Evolutionary conservation across 192 early-diverging fungal genomes (phyloP).

Genomic region (Coemansia sp.): DNA sequence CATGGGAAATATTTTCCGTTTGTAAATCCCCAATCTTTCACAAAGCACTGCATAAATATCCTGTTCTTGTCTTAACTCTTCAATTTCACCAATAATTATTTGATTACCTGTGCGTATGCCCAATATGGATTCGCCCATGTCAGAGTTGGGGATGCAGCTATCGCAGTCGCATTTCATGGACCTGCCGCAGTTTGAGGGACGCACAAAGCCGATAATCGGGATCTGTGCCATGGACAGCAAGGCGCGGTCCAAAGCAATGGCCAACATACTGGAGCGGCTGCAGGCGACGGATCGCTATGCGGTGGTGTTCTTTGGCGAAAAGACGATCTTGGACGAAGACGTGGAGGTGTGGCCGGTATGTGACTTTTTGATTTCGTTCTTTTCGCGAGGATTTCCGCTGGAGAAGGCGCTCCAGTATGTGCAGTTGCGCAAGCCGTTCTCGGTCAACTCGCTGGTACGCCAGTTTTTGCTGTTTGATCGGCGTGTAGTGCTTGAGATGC

Average conservation of each 20-base stretch:
- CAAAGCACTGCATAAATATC: too few species aligned
- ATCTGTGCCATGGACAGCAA: slow-evolving; percentile 92
- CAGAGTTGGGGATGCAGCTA: slow-evolving; percentile 13
- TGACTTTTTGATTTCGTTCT: slow-evolving; percentile 97
- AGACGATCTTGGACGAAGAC: slow-evolving; percentile 92
- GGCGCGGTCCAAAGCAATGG: slow-evolving; percentile 95
- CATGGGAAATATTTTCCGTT: too few species aligned
- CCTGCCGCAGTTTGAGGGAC: slow-evolving; percentile 37
- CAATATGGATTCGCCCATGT: background rate
- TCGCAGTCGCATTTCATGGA: slow-evolving; percentile 44
- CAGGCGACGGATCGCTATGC: slow-evolving; percentile 68
- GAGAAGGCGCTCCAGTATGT: slow-evolving; percentile 91
- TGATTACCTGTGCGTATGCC: too few species aligned
- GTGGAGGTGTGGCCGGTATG: slow-evolving; percentile 88
- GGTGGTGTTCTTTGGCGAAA: slow-evolving; percentile 92
- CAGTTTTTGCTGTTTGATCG: slow-evolving; percentile 88
- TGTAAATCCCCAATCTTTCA: too few species aligned
- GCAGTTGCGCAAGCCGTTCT: slow-evolving; percentile 76
- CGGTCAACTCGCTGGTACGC: slow-evolving; percentile 87
- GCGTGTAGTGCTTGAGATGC: slow-evolving; percentile 77
- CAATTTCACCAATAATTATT: too few species aligned
- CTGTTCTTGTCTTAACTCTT: too few species aligned
- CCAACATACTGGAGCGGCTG: slow-evolving; percentile 80
- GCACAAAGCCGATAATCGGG: slow-evolving; percentile 61
- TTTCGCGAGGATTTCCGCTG: slow-evolving; percentile 89